Evolutionary conservation across 2,329 filamentous ascomycete species (phyloP), one percentile per base, ranked within the genome.

Genomic region (Cytospora piceae): DNA sequence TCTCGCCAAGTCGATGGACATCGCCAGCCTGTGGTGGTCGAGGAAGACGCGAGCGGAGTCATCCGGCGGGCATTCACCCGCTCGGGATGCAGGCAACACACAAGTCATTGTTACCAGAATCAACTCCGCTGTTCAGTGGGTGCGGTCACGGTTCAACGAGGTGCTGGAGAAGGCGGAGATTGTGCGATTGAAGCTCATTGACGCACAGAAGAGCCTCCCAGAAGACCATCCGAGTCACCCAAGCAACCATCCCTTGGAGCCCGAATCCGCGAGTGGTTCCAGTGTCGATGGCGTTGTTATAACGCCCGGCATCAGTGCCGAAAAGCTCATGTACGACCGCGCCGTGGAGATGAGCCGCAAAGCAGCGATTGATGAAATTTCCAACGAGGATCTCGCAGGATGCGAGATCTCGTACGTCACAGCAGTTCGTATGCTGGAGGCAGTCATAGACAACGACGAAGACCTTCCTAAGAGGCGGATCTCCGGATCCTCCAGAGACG

Each of bases 311-410:
- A 89, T 97, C 64, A 97, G 93, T 27, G 95, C 95, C 0, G 95
- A 98, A 80, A 97, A 94, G 78, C 82, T 99, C 55, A 97, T 99
- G 93, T 99, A 97, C 75, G 95, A 99, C 72, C 91, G 95, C 56
- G 95, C 95, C 0, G 81, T 98, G 27, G 95, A 99, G 76, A 98
- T 99, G 95, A 97, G 93, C 75, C 88, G 93, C 61, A 88, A 92
- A 4, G 94, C 95, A 9, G 95, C 95, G 9, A 95, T 98, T 74
- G 96, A 96, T 72, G 95, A 99, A 78, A 91, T 99, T 58, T 93
- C 95, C 2, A 93, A 94, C 65, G 92, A 95, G 69, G 94, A 98
- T 76, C 81, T 98, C 29, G 79, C 82, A 0, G 93, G 93, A 20
- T 98, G 94, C 74, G 94, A 98, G 74, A 88, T 97, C 31, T 94